Evolutionary conservation across 495 filamentous ascomycete genomes (phyloP).

Genomic region (Tuber borchii): DNA sequence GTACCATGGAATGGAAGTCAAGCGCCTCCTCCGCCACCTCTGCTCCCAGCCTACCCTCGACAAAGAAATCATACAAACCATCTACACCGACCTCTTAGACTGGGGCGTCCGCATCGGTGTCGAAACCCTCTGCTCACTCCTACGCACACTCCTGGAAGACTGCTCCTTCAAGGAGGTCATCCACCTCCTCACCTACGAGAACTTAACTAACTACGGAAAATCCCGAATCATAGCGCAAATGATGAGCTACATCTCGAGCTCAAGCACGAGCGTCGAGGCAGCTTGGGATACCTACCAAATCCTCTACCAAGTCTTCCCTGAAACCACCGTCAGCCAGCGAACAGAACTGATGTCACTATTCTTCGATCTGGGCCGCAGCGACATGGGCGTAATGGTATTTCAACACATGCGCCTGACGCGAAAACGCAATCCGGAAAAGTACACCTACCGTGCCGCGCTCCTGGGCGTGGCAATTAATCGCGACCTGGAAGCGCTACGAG

Average conservation of each 20-base stretch:
- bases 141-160: constrained; percentile 60
- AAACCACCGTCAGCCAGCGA: constrained; percentile 56
- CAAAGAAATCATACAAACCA: constrained; percentile 61
- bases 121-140: constrained; percentile 65
- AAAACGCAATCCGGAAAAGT: constrained; percentile 55
- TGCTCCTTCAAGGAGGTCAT: constrained; percentile 68
- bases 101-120: constrained; percentile 61
- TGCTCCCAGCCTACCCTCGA: constrained; percentile 53
- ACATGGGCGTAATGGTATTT: constrained; percentile 79
- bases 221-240: constrained; percentile 57
- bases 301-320: constrained; percentile 68
- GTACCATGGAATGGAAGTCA: constrained; percentile 22
- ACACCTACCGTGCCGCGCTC: constrained; percentile 71
- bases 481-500: constrained; percentile 59
- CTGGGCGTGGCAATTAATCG: constrained; percentile 62
- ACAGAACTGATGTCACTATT: constrained; percentile 73
- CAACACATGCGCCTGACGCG: constrained; percentile 81
- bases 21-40: constrained; percentile 56
- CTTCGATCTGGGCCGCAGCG: constrained; percentile 65
- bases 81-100: constrained; percentile 69
- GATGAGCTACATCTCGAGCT: constrained; percentile 57
- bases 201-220: constrained; percentile 52
- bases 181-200: constrained; percentile 65
- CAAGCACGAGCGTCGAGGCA: constrained; percentile 54
- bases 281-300: constrained; percentile 80